phyloP scores from a whole-genome alignment of 768 basidiomycete genomes.

The Kwoniella botswanensis region DNA sequence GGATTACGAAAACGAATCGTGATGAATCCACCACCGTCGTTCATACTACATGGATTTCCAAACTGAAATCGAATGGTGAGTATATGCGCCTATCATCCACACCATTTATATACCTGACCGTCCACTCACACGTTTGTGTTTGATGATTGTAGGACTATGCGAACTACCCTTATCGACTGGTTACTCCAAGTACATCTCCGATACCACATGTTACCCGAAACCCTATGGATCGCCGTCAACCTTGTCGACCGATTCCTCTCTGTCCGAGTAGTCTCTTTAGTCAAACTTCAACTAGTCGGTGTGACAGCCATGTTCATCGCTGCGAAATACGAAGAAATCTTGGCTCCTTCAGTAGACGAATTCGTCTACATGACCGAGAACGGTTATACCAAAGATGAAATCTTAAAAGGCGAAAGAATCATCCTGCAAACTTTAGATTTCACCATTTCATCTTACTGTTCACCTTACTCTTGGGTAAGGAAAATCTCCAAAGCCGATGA shows the following conservation, averaged over 20 bases:
- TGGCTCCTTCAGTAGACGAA: slow-evolving; percentile 91
- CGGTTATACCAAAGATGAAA: slow-evolving; percentile 91
- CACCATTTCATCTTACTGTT: slow-evolving; percentile 94
- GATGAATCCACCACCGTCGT: slow-evolving; percentile 47
- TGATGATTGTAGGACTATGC: slow-evolving; percentile 76
- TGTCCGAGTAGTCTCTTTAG: slow-evolving; percentile 80
- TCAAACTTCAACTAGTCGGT: slow-evolving; percentile 94
- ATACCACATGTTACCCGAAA: slow-evolving; percentile 99
- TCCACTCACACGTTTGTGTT: neutral
- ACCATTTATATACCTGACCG: too few relatives aligned
- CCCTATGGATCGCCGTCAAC: slow-evolving; percentile 98
- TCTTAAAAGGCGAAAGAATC: slow-evolving; percentile 96
- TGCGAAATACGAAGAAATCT: slow-evolving; percentile 98
- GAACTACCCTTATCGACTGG: slow-evolving; percentile 97
- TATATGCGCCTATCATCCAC: neutral
- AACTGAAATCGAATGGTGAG: slow-evolving; percentile 72
- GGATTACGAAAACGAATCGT: slow-evolving; percentile 34
- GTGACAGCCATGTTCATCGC: slow-evolving; percentile 99
- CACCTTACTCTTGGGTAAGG: slow-evolving; percentile 98
- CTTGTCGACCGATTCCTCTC: slow-evolving; percentile 92
- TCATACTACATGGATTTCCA: slow-evolving; percentile 86
- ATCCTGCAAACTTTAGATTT: slow-evolving; percentile 92
- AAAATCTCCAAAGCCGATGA: slow-evolving; percentile 98
- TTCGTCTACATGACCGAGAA: slow-evolving; percentile 98
- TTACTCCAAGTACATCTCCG: slow-evolving; percentile 94